These are phyloP conservation scores for Fusarium nisikadoi DNA, from an alignment of 2,329 filamentous ascomycete genomes.

Conservation along the genomic window DNA sequence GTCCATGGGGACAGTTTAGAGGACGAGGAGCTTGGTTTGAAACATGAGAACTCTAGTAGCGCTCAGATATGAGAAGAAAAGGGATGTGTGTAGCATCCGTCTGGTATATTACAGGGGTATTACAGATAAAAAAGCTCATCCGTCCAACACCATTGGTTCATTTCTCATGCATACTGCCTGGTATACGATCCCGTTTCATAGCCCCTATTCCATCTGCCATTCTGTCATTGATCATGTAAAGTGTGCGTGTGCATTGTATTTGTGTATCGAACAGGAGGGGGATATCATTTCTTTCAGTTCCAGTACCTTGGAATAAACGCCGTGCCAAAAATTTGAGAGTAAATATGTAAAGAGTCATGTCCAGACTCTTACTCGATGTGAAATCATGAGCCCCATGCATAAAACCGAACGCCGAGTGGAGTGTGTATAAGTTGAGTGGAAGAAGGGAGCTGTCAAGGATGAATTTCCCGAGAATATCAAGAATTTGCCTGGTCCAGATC, in stretches of 20 bases:
- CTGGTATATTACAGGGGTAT: constrained; percentile 42
- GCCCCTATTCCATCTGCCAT: constrained; percentile 7
- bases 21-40: not conserved
- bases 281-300: constrained; percentile 46
- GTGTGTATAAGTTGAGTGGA: constrained; percentile 10
- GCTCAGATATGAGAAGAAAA: constrained; percentile 2
- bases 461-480: not conserved
- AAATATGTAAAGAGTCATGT: not conserved
- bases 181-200: constrained; percentile 19
- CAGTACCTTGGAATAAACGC: constrained; percentile 40
- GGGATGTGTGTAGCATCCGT: constrained; percentile 11
- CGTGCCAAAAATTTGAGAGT: constrained; percentile 27
- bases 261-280: constrained; percentile 39
- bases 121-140: constrained; percentile 24
- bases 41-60: not conserved
- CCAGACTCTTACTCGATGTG: constrained; percentile 13
- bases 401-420: constrained; percentile 37
- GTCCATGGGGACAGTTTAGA: not conserved
- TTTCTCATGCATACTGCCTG: constrained; percentile 26
- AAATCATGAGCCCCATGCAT: constrained; percentile 17
- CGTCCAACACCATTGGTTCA: constrained; percentile 9
- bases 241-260: constrained; percentile 23
- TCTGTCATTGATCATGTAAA: constrained; percentile 23
- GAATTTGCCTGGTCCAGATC: constrained; percentile 6
- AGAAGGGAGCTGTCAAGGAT: not conserved